Conservation (phyloP, 2,329 filamentous ascomycete species). For the Nannizziopsis arthrosporioides region DNA sequence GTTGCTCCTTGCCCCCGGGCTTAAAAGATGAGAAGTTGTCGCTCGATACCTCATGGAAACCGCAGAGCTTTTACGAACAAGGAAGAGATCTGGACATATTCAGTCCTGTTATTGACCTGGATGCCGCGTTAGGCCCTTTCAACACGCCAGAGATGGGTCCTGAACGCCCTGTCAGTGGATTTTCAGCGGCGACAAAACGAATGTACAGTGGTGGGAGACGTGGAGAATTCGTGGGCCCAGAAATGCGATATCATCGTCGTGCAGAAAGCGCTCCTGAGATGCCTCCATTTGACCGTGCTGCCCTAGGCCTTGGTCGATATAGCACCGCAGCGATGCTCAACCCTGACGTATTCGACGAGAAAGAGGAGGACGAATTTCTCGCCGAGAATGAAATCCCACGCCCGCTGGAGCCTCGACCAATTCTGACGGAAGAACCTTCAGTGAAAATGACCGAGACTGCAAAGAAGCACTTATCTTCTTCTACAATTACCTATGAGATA, state of each 20-base stretch:
- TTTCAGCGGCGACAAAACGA: slow-evolving; percentile 31
- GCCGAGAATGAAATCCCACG: slow-evolving; percentile 19
- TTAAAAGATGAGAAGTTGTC: slow-evolving; percentile 16
- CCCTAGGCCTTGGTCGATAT: slow-evolving; percentile 29
- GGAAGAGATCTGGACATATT: slow-evolving; percentile 50
- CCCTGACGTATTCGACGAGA: slow-evolving; percentile 40
- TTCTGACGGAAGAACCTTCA: not conserved
- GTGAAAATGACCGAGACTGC: not conserved
- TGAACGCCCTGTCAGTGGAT: slow-evolving; percentile 25
- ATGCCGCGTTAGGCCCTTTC: slow-evolving; percentile 84
- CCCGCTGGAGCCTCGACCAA: not conserved
- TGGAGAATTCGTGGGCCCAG: slow-evolving; percentile 37
- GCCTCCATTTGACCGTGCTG: slow-evolving; percentile 37
- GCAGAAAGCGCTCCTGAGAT: slow-evolving; percentile 40
- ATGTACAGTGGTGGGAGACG: slow-evolving; percentile 41
- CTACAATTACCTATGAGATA: not conserved
- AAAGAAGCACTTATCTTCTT: not conserved
- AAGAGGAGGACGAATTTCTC: slow-evolving; percentile 40
- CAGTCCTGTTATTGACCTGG: slow-evolving; percentile 80
- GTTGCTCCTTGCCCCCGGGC: slow-evolving; percentile 13
- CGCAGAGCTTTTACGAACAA: slow-evolving; percentile 35
- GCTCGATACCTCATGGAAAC: slow-evolving; percentile 34
- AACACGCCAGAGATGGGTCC: slow-evolving; percentile 51
- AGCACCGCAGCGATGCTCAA: slow-evolving; percentile 30
- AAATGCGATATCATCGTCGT: slow-evolving; percentile 41